Base-by-base conservation (phyloP, 352 stramenopile species). In the Phytophthora uliginosa region DNA sequence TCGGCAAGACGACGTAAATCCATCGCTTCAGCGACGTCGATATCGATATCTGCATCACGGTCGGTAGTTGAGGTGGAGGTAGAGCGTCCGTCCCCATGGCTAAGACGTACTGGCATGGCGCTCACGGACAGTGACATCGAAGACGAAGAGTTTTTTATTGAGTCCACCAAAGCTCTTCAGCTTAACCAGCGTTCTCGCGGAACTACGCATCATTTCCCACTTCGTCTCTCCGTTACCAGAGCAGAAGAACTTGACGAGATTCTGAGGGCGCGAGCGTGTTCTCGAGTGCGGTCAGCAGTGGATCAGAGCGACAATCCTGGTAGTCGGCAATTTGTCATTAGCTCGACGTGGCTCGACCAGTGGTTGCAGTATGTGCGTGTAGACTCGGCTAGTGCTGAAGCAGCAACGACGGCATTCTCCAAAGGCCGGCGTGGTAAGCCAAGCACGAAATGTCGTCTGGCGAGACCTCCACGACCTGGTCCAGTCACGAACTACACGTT, bases 351-450 rank as follows among this genome's bases (percentile, higher is more conserved):
- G 86, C 80, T 93, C 15, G 77, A 90, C 33, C 79, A 86, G 71
- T 93, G 86, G 86, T 64, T 92, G 33, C 76, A 86, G 54, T 93
- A 92, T 56, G 83, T 93, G 26, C 81, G 86, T 50, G 63, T 84
- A 12, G 80, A 91, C 66, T 51, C 77, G 20, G 59, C 45, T 2
- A 79, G 51, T 53, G 56, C 28, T n/a, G 63, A 71, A 22, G 50
- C 53, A 20, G 59, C 71, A 0, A 61, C 66, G 18, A 31, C 61
- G 1, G 33, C 51, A 7, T 73, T 56, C 15, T 28, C 26, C 31
- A 52, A 45, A 48, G 58, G 22, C 4, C 60, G 26, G 33, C 66
- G 59, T 4, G 24, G 52, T n/a, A 75, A 72, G 28, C 60, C 59
- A 9, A 61, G 45, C 54, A 12, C 36, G 9, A 71, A 48, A 34